These are phyloP conservation scores for Ajuga reptans DNA, from an alignment of 305 asterid genomes.

Conservation along the genomic window DNA sequence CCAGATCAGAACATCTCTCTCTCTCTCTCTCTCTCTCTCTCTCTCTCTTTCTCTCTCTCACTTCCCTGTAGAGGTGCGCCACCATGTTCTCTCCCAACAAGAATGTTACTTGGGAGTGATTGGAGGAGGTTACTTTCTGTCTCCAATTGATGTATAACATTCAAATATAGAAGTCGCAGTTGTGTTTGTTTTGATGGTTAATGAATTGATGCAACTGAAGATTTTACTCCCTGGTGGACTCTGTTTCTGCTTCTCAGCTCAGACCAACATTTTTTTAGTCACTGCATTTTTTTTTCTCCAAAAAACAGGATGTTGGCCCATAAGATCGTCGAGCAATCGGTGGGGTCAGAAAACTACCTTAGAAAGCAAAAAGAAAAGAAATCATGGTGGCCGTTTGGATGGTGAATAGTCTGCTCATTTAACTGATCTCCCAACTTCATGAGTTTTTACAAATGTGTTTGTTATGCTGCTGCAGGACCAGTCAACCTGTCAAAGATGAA, in stretches of 20 bases:
- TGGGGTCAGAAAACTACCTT: constrained; percentile 44
- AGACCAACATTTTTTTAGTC: not conserved
- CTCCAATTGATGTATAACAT: constrained; percentile 1
- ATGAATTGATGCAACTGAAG: not conserved
- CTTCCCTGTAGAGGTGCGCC: not conserved
- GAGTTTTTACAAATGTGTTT: constrained; percentile 19
- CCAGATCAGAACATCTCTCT: not conserved
- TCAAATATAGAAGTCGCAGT: not conserved
- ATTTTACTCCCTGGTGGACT: constrained; percentile 19
- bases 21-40: too few species aligned
- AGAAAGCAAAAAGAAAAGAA: constrained; percentile 54
- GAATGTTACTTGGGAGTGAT: constrained; percentile 2
- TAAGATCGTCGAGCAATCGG: constrained; percentile 80
- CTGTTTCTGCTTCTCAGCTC: not conserved
- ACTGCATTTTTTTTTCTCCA: constrained; percentile 16
- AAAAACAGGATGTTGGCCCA: constrained; percentile 89
- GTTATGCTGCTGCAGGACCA: constrained; percentile 46
- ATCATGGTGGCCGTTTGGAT: constrained; percentile 96
- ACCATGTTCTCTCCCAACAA: not conserved
- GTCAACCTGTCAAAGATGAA: constrained; percentile 60
- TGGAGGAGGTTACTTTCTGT: constrained; percentile 15
- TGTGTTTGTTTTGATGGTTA: constrained; percentile 8
- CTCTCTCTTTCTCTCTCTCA: not conserved
- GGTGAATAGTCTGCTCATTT: constrained; percentile 39
- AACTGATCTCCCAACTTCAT: constrained; percentile 12